Conservation (phyloP, 129 eudicot genomes). For the Flaveria trinervia region DNA sequence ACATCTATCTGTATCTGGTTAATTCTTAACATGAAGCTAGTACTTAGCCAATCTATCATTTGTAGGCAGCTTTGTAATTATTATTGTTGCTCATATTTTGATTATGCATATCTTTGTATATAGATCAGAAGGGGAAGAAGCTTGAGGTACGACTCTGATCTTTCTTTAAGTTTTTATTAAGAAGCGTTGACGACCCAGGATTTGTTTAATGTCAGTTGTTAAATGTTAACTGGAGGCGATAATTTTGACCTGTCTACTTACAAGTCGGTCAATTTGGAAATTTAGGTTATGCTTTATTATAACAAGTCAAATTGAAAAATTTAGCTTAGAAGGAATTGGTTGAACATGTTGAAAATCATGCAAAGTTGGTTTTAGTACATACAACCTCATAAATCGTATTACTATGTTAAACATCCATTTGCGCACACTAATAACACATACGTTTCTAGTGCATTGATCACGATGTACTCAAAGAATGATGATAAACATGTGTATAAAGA, state of each 20-base stretch:
- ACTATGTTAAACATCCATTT: slow-evolving; percentile 57
- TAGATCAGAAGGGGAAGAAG: background rate
- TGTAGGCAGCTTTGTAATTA: background rate
- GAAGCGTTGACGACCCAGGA: background rate
- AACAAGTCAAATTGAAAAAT: background rate
- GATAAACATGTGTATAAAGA: background rate
- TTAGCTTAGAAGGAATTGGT: background rate
- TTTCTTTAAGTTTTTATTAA: background rate
- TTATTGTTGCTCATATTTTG: background rate
- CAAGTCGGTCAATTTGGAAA: background rate
- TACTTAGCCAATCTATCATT: slow-evolving; percentile 1
- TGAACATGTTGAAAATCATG: background rate
- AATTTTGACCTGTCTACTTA: background rate
- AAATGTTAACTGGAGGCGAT: background rate
- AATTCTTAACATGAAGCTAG: slow-evolving; percentile 10
- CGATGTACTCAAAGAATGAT: slow-evolving; percentile 57
- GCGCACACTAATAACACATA: slow-evolving; percentile 45
- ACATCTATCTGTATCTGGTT: background rate
- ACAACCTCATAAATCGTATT: background rate
- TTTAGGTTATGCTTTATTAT: background rate
- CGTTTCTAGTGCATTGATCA: slow-evolving; percentile 62
- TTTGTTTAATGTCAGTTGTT: background rate
- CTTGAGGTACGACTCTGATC: background rate
- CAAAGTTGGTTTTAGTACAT: background rate
- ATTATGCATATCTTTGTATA: background rate